phyloP scores from a whole-genome alignment of 2,329 filamentous ascomycete species.

The Aspergillus piperis region DNA sequence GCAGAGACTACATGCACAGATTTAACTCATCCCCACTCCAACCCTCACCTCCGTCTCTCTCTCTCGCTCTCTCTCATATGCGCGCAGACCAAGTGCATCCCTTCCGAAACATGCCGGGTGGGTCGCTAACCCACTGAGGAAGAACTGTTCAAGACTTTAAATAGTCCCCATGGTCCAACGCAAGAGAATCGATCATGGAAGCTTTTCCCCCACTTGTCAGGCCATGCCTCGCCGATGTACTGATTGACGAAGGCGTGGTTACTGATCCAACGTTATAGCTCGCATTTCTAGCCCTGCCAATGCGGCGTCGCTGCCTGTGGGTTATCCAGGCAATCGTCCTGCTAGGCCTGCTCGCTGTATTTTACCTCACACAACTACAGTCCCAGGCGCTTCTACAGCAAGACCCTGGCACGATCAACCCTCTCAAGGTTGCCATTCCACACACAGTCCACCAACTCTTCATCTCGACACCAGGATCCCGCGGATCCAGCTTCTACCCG shows the following conservation, averaged over 20 bases:
- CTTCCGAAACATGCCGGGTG: background rate
- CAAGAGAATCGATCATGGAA: background rate
- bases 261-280: too few relatives aligned
- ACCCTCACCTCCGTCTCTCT: background rate
- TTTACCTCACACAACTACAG: background rate
- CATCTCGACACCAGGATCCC: constrained; percentile 1
- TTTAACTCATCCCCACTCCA: background rate
- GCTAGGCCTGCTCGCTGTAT: background rate
- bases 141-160: background rate
- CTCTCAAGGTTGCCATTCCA: background rate
- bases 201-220: background rate
- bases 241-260: background rate
- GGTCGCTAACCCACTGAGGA: background rate
- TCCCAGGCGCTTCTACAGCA: background rate
- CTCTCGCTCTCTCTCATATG: background rate
- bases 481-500: background rate
- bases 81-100: background rate
- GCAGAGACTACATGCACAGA: too few relatives aligned
- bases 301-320: background rate
- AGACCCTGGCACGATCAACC: background rate
- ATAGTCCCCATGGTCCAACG: background rate
- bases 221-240: background rate
- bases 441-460: constrained; percentile 6
- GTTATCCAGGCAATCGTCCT: background rate
- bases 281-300: background rate